A percentile compares a stretch with the other conserved stretches of the same genome.
phyloP scores from a whole-genome alignment of 441 rosid genomes.

The Omphalea diandra region DNA sequence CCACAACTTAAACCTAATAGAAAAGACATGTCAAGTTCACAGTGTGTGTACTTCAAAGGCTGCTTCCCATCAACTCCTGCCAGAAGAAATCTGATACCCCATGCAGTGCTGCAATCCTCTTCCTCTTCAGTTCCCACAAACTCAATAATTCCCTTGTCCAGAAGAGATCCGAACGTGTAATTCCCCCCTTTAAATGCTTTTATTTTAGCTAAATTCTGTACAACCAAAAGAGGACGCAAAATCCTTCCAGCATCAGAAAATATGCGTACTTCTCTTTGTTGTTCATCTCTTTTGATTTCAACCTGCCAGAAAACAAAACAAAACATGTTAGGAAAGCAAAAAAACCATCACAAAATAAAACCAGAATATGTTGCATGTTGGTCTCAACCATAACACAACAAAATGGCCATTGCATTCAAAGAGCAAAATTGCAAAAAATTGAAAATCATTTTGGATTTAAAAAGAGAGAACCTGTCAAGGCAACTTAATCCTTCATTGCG shows the following conservation, averaged over 20 bases:
- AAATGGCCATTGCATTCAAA: neutral
- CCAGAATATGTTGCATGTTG: neutral
- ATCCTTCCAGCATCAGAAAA: slow-evolving; percentile 89
- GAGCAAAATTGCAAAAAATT: neutral
- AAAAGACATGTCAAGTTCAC: slow-evolving; percentile 85
- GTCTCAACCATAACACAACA: neutral
- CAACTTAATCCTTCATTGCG: slow-evolving; percentile 58
- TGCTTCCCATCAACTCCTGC: slow-evolving; percentile 35
- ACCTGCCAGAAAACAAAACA: slow-evolving; percentile 43
- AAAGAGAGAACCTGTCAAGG: slow-evolving; percentile 57
- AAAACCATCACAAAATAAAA: neutral
- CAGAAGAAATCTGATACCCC: slow-evolving; percentile 63
- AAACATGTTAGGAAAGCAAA: slow-evolving; percentile 6
- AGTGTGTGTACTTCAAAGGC: slow-evolving; percentile 58
- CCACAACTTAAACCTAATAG: slow-evolving; percentile 86
- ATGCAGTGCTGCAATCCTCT: slow-evolving; percentile 75
- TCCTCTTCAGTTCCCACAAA: slow-evolving; percentile 86
- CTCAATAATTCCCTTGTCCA: slow-evolving; percentile 74
- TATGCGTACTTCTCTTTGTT: slow-evolving; percentile 68
- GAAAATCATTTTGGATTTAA: slow-evolving; percentile 4
- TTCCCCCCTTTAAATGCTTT: slow-evolving; percentile 48
- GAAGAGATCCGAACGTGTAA: slow-evolving; percentile 49
- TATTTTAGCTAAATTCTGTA: slow-evolving; percentile 57
- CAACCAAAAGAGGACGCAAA: slow-evolving; percentile 84
- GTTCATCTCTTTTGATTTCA: slow-evolving; percentile 78